phyloP scores from a whole-genome alignment of 768 basidiomycete genomes.

The Kwoniella shandongensis region DNA sequence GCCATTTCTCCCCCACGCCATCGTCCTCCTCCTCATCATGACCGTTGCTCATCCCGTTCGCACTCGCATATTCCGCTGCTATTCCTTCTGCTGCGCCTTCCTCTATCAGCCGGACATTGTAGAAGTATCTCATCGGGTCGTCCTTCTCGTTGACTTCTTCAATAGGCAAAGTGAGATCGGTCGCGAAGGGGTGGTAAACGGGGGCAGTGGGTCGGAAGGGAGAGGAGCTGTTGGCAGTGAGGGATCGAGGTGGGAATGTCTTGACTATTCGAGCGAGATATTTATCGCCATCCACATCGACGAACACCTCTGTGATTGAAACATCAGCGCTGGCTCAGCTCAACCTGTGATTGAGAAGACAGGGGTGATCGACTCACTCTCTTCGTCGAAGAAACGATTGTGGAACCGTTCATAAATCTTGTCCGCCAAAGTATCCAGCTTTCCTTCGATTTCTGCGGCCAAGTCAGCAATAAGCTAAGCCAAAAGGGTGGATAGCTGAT shows the following conservation, averaged over 20 bases:
- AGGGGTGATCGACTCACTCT: constrained; percentile 65
- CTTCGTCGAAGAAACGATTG: constrained; percentile 86
- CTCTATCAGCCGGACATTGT: constrained; percentile 76
- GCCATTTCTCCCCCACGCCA: constrained; percentile 45
- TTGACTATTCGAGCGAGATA: constrained; percentile 77
- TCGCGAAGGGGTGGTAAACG: constrained; percentile 66
- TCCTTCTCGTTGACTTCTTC: constrained; percentile 72
- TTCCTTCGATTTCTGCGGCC: constrained; percentile 84
- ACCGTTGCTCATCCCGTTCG: constrained; percentile 24
- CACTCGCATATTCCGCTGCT: constrained; percentile 33
- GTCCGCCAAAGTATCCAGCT: constrained; percentile 91
- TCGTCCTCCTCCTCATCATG: constrained; percentile 28
- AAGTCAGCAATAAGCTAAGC: constrained; percentile 14
- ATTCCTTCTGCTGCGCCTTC: constrained; percentile 33
- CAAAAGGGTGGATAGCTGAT: neutral
- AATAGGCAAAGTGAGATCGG: constrained; percentile 71
- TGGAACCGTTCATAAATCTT: constrained; percentile 94
- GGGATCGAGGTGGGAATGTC: constrained; percentile 61
- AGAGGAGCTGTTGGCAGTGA: constrained; percentile 49
- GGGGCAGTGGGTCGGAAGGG: constrained; percentile 22
- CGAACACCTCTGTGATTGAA: constrained; percentile 66
- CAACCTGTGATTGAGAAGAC: too few species aligned
- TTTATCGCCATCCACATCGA: constrained; percentile 83
- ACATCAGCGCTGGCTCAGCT: neutral
- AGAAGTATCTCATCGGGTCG: constrained; percentile 78